Evolutionary conservation across 768 basidiomycete species (phyloP).

Genomic region (Myochromella boudieri): DNA sequence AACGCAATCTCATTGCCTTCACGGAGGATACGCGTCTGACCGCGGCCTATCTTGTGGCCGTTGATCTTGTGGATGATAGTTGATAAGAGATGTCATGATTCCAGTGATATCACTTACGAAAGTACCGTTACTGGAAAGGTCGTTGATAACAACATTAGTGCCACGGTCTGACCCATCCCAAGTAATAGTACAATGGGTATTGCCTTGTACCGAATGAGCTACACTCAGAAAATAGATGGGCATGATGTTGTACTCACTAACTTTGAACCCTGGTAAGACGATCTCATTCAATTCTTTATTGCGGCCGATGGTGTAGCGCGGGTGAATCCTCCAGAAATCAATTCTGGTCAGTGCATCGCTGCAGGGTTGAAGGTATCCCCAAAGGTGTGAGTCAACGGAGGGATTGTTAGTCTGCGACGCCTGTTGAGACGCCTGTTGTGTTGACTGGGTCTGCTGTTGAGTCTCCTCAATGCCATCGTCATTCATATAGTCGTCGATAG

Average conservation of each 20-base stretch:
- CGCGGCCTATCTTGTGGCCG: slow-evolving; percentile 59
- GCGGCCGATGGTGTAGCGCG: slow-evolving; percentile 56
- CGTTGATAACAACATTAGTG: slow-evolving; percentile 49
- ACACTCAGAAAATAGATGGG: slow-evolving; percentile 1
- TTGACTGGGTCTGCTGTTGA: slow-evolving; percentile 44
- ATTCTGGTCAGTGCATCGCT: slow-evolving; percentile 50
- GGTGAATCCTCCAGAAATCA: slow-evolving; percentile 58
- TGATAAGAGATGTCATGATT: not conserved
- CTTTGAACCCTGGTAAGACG: slow-evolving; percentile 66
- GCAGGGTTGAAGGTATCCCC: slow-evolving; percentile 74
- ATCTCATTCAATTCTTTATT: slow-evolving; percentile 46
- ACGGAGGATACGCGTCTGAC: slow-evolving; percentile 52
- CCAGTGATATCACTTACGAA: slow-evolving; percentile 42
- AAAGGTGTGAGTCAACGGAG: slow-evolving; percentile 46
- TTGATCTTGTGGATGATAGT: slow-evolving; percentile 53
- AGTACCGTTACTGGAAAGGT: slow-evolving; percentile 73
- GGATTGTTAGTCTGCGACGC: too few species aligned
- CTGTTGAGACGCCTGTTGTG: slow-evolving; percentile 42
- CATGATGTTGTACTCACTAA: slow-evolving; percentile 54
- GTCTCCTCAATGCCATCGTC: slow-evolving; percentile 30
- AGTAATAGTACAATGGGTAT: slow-evolving; percentile 53
- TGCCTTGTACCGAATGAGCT: slow-evolving; percentile 38
- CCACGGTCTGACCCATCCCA: slow-evolving; percentile 56
- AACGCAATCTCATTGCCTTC: slow-evolving; percentile 90
- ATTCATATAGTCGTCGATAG: slow-evolving; percentile 12